phyloP scores from a whole-genome alignment of 768 basidiomycete species.

The Boletus sp. region DNA sequence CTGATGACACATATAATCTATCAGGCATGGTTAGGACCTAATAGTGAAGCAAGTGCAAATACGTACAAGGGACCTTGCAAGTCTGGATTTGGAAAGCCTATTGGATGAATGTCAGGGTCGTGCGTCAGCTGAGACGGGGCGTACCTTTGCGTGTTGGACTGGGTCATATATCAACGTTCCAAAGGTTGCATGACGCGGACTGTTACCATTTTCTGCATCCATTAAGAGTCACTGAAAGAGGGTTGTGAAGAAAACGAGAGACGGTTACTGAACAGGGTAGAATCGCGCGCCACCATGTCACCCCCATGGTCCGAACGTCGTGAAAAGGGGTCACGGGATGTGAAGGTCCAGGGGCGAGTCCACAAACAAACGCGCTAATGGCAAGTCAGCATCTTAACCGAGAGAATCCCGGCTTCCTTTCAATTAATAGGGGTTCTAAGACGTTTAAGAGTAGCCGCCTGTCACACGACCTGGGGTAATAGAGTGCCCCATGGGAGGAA shows the following conservation, averaged over 20 bases:
- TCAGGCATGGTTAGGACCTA: slow-evolving; percentile 14
- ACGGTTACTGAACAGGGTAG: neutral
- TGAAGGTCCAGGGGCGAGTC: slow-evolving; percentile 5
- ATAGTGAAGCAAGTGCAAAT: slow-evolving; percentile 20
- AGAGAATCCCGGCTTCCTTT: slow-evolving; percentile 2
- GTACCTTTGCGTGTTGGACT: neutral
- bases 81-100: slow-evolving; percentile 20
- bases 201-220: slow-evolving; percentile 4
- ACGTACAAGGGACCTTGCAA: slow-evolving; percentile 22
- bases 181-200: neutral
- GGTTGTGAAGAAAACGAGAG: slow-evolving; percentile 4
- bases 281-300: neutral
- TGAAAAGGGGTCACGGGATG: neutral
- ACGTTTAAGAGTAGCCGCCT: neutral
- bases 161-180: neutral
- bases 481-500: slow-evolving; percentile 22
- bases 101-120: slow-evolving; percentile 8
- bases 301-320: neutral
- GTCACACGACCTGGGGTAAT: slow-evolving; percentile 33
- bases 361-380: neutral
- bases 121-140: slow-evolving; percentile 4
- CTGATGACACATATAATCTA: slow-evolving; percentile 14
- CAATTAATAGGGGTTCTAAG: slow-evolving; percentile 8
- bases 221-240: neutral
- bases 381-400: slow-evolving; percentile 3